Base-by-base conservation (phyloP, 2,329 filamentous ascomycete genomes). In the Dactylellina cionopaga region DNA sequence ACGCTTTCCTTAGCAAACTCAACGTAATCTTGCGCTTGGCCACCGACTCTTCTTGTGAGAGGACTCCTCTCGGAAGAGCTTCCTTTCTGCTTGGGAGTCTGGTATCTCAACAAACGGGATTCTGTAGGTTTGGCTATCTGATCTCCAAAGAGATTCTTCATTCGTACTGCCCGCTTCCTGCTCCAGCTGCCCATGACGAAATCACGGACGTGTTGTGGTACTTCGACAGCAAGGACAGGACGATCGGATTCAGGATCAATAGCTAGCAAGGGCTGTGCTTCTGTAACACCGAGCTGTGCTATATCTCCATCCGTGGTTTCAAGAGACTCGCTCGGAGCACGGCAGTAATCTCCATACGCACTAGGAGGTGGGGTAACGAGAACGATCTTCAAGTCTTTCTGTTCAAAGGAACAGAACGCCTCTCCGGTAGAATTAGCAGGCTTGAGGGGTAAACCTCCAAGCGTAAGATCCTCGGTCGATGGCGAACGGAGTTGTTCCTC, bases 101-200 rank as follows among this genome's bases (percentile, higher is more conserved):
- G 41, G 24, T 71, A 64, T 22, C 59, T 51, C 11, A 63, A 27
- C 43, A 71, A 24, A 17, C 51, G 44, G n/a, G 66, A 64, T 44
- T 71, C 66, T 25, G 66, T 64, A 22, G 66, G 66, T 47, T 29
- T 64, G 11, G 58, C 66, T 9, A 71, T 64, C 33, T 71, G 66
- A 19, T 71, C 66, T 5, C 66, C 66, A 17, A 58, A 64, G 41
- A 71, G 58, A 24, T 71, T 71, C 58, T 71, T 58, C 66, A 71
- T 71, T 5, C 66, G 66, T 4, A 71, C 66, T 11, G 66, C 66
- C 9, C 66, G 58, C 44, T 71, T 71, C 43, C 46, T 64, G 51
- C 66, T 71, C 66, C 66, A 71, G 58, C 66, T 71, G 37, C 66
- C 66, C 66, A 71, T 71, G 29, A 71, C 66, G 29, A 71, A 71